Base-by-base conservation (phyloP, 352 stramenopile genomes). In the Globisporangium nagaii region DNA sequence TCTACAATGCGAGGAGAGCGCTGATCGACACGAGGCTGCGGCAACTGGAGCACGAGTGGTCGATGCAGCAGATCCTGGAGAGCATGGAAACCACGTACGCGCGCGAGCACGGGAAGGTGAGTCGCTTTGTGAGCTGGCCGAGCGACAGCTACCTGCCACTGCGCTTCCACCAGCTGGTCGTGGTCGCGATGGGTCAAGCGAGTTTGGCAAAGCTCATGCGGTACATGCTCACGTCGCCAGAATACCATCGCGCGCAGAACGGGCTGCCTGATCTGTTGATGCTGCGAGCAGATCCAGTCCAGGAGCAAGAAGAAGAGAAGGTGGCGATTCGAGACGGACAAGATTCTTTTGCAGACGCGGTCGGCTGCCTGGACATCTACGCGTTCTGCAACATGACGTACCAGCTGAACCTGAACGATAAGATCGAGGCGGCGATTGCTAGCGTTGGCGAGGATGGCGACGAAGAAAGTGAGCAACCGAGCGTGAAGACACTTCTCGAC, bases 191-290 rank as follows among this genome's bases (percentile, higher is more conserved):
- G 36, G 77, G 72, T 0, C 59, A 64, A n/a, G n/a, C 55, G 1
- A 37, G 67, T 8, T 62, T 90, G 8, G 62, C 64, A 12, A 73
- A 53, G 0, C 52, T 90, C 1, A 50, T 90, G 55, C 63, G 62
- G 28, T 84, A 88, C 42, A 90, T 90, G 80, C 51, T 73, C 9
- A 86, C 70, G 3, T 90, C 80, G 6, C 70, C 75, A 28, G 75
- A 87, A 39, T 88, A 75, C 25, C 80, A 90, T 41, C 70, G 71
- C 13, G 77, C 77, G 4, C 80, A 88, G 52, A 90, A 87, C 51
- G 83, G 83, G 7, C 58, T 93, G 7, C 84, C 80, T 3, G 79
- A 90, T 59, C 52, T 91, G 19, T 57, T 90, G 1, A 36, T 93
- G 12, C 19, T 91, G n/a, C 56, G 62, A 51, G 59, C 76, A 5